These are phyloP conservation scores for Drosera spatulata DNA, from an alignment of 179 eudicot genomes.

Conservation along the genomic window DNA sequence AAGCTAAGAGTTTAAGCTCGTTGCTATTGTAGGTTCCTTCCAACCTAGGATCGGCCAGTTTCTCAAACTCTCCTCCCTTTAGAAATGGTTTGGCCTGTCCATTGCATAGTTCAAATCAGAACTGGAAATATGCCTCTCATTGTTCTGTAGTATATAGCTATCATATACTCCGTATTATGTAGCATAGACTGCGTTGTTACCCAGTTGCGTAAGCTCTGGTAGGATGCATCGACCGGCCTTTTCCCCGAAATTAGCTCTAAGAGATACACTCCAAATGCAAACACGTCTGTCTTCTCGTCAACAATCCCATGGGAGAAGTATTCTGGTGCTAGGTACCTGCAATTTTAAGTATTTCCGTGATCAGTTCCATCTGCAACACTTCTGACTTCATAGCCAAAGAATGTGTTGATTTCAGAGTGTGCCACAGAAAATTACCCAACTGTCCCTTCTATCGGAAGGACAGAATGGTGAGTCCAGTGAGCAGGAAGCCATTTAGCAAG, in stretches of 20 bases:
- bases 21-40: constrained; percentile 32
- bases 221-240: constrained; percentile 80
- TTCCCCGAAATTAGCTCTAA: constrained; percentile 78
- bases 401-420: no score
- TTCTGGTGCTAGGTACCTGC: constrained; percentile 89
- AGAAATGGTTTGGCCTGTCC: constrained; percentile 78
- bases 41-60: constrained; percentile 64
- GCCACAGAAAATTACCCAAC: constrained; percentile 48
- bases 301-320: constrained; percentile 94
- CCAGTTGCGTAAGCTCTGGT: constrained; percentile 85
- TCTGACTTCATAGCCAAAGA: no score
- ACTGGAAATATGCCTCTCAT: no score
- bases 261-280: constrained; percentile 83
- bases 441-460: constrained; percentile 97
- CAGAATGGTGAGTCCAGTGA: constrained; percentile 92
- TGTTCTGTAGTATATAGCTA: neutral
- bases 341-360: no score
- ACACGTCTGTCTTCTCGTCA: constrained; percentile 94
- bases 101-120: neutral
- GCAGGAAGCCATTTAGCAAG: constrained; percentile 98
- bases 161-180: neutral
- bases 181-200: constrained; percentile 22
- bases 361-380: no score
- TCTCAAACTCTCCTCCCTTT: constrained; percentile 45
- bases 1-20: constrained; percentile 42